These are phyloP conservation scores for Penicillium sp. DNA, from an alignment of 2,329 filamentous ascomycete genomes.

Conservation along the genomic window DNA sequence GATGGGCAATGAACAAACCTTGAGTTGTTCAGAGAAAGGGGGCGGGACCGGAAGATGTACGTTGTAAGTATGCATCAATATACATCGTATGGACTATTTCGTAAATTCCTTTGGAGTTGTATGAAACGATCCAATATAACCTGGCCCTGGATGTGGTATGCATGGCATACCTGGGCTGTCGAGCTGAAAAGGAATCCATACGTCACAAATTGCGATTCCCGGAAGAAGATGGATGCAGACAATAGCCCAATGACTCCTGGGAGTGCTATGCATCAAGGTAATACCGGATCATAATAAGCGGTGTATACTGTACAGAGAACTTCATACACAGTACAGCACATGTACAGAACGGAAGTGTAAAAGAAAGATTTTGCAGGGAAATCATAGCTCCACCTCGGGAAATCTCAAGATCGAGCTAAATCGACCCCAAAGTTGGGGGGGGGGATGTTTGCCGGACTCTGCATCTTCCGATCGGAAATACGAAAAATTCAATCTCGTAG, in stretches of 20 bases:
- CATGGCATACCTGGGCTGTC: background rate
- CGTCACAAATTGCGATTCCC: background rate
- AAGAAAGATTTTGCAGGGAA: constrained; percentile 14
- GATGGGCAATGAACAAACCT: constrained; percentile 5
- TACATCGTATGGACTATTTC: constrained; percentile 5
- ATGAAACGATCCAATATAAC: no score
- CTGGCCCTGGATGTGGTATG: background rate
- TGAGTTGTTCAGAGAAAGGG: constrained; percentile 10
- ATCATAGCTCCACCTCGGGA: constrained; percentile 13
- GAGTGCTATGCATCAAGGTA: background rate
- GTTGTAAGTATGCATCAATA: background rate
- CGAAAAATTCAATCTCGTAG: background rate
- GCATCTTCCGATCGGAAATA: constrained; percentile 5
- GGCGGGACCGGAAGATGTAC: constrained; percentile 15
- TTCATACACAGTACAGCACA: background rate
- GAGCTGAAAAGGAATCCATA: background rate
- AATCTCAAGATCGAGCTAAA: constrained; percentile 20
- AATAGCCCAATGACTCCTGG: background rate
- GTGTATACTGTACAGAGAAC: constrained; percentile 10
- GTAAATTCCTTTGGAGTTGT: background rate
- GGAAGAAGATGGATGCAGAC: background rate
- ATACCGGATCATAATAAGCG: constrained; percentile 9
- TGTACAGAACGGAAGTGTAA: background rate
- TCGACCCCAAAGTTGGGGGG: constrained; percentile 13
- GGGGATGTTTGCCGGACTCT: background rate